Conservation (phyloP, 208 protist species). For the Trypanosoma rangeli region DNA sequence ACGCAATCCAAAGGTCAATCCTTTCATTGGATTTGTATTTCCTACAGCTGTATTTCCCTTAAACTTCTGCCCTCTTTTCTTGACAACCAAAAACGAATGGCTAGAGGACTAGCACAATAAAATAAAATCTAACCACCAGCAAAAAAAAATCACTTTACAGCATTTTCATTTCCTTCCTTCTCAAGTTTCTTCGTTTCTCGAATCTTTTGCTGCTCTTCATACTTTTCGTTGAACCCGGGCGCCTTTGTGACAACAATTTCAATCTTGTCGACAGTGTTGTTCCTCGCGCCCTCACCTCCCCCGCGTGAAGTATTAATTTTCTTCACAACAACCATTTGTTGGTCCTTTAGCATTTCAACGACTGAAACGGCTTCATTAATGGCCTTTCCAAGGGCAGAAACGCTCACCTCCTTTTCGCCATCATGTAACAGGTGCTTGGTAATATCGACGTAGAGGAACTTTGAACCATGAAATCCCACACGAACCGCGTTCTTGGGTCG, state of each 20-base stretch:
- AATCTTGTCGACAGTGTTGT: constrained; percentile 40
- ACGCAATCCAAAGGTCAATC: not conserved
- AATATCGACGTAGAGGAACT: constrained; percentile 48
- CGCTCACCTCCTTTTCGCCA: constrained; percentile 35
- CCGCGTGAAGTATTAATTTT: constrained; percentile 47
- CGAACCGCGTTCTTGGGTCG: constrained; percentile 43
- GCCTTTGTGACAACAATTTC: constrained; percentile 46
- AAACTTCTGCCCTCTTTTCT: constrained; percentile 3
- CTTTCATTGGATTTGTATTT: constrained; percentile 1
- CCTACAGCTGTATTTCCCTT: constrained; percentile 12
- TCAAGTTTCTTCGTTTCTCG: constrained; percentile 39
- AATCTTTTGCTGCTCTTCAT: constrained; percentile 45
- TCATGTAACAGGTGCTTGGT: constrained; percentile 49
- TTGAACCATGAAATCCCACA: constrained; percentile 41
- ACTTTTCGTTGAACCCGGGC: constrained; percentile 40
- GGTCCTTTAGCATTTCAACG: constrained; percentile 53
- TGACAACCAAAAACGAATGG: constrained; percentile 1
- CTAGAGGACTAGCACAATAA: not conserved
- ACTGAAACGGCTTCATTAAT: constrained; percentile 53
- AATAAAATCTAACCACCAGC: constrained; percentile 13
- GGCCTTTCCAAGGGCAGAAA: constrained; percentile 42
- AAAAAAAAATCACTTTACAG: constrained; percentile 14
- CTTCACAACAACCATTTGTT: constrained; percentile 52
- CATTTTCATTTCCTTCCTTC: constrained; percentile 33
- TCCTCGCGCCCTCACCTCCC: constrained; percentile 29